A percentile compares a stretch with the other conserved stretches of the same genome.
Conservation (phyloP, 2,329 filamentous ascomycete genomes). For the Aspergillus eucalypticola region DNA sequence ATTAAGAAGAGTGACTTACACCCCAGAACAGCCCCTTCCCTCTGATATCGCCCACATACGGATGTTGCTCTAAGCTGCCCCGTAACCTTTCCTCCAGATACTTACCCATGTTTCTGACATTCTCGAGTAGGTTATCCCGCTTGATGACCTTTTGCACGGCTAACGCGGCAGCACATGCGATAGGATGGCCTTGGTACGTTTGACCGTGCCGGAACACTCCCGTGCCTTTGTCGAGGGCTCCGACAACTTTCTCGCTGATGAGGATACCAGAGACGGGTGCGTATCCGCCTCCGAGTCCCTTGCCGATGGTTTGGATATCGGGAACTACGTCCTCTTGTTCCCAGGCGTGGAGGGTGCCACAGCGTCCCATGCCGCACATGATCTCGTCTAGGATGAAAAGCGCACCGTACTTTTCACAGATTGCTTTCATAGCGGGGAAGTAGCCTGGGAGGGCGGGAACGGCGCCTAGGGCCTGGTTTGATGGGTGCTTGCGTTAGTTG, state of each 20-base stretch:
- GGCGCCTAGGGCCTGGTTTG: conserved; percentile 63
- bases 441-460: conserved; percentile 68
- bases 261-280: conserved; percentile 58
- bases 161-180: conserved; percentile 59
- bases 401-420: conserved; percentile 71
- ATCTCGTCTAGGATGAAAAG: conserved; percentile 79
- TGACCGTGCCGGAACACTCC: conserved; percentile 60
- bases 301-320: conserved; percentile 62
- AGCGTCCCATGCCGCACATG: conserved; percentile 65
- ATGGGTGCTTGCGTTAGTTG: background rate
- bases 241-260: conserved; percentile 51
- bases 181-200: conserved; percentile 61
- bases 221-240: conserved; percentile 50
- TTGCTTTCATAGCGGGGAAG: conserved; percentile 63
- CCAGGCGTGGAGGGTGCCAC: conserved; percentile 61
- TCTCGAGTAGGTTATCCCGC: conserved; percentile 59
- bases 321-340: conserved; percentile 59
- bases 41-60: conserved; percentile 59
- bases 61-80: conserved; percentile 46
- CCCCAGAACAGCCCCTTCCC: conserved; percentile 62
- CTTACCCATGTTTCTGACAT: conserved; percentile 57
- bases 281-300: conserved; percentile 60
- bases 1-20: conserved; percentile 40
- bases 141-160: conserved; percentile 63
- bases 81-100: conserved; percentile 46